Percentiles rank a stretch among this genome's conserved stretches.
phyloP scores from a whole-genome alignment of 169 alveolate species.

The Cryptosporidium meleagridis region DNA sequence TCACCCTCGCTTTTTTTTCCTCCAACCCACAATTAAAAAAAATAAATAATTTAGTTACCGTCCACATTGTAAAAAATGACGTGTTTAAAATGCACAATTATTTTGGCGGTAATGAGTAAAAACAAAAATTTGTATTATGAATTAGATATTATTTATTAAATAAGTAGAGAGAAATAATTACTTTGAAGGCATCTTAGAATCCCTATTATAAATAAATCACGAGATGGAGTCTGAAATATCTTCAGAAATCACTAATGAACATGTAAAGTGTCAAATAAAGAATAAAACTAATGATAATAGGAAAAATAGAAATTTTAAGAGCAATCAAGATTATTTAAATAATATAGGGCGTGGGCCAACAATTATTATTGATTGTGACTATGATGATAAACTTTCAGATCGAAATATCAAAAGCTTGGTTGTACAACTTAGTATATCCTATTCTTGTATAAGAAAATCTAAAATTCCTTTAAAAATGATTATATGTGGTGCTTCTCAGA shows the following conservation, averaged over 20 bases:
- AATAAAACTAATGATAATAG: not conserved
- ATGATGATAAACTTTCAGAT: slow-evolving; percentile 57
- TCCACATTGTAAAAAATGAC: slow-evolving; percentile 17
- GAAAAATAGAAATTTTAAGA: not conserved
- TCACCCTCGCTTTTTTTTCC: not conserved
- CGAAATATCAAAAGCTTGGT: slow-evolving; percentile 59
- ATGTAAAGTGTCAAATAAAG: not conserved
- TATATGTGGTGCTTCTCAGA: slow-evolving; percentile 52
- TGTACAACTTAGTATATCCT: slow-evolving; percentile 56
- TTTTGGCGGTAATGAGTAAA: not conserved
- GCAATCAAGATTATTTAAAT: slow-evolving; percentile 6
- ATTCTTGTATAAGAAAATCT: slow-evolving; percentile 62
- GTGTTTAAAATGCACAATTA: not conserved
- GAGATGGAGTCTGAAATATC: not conserved
- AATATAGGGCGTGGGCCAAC: slow-evolving; percentile 43
- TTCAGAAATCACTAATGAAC: not conserved
- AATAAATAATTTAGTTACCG: not conserved
- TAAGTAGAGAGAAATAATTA: not conserved
- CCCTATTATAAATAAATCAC: not conserved
- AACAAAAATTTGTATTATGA: not conserved
- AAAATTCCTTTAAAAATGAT: slow-evolving; percentile 31
- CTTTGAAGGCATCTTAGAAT: not conserved
- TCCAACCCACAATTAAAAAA: not conserved
- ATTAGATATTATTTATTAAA: not conserved
- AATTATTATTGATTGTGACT: slow-evolving; percentile 40